These are phyloP conservation scores for Solanum appendiculatum DNA, from an alignment of 257 asterid species.

Conservation along the genomic window DNA sequence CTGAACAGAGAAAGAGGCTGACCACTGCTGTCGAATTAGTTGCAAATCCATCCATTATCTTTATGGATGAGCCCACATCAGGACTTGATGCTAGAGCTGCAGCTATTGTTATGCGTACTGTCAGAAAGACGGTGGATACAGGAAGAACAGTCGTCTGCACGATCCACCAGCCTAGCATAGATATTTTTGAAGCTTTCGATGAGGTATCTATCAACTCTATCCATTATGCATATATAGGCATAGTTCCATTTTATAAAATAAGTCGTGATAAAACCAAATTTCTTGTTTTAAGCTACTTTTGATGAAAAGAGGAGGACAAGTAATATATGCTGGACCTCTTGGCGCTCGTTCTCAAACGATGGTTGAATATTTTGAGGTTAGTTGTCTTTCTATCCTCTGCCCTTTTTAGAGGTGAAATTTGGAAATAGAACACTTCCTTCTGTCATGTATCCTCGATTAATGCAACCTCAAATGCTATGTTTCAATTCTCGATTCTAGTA, in stretches of 20 bases:
- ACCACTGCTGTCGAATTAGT: constrained; percentile 82
- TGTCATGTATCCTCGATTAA: background rate
- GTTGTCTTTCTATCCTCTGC: background rate
- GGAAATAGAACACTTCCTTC: background rate
- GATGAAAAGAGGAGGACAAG: constrained; percentile 83
- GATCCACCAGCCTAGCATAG: constrained; percentile 83
- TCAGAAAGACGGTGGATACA: constrained; percentile 77
- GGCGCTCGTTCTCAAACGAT: constrained; percentile 56
- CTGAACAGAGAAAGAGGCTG: constrained; percentile 79
- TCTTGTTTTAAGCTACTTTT: constrained; percentile 34
- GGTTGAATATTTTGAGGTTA: constrained; percentile 69
- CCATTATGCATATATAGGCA: background rate
- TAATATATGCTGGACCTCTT: constrained; percentile 57
- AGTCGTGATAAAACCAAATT: background rate
- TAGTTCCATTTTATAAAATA: background rate
- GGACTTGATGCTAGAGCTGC: constrained; percentile 95
- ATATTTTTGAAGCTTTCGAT: constrained; percentile 84
- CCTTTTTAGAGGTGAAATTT: background rate
- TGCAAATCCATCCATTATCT: constrained; percentile 81
- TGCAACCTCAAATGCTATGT: background rate
- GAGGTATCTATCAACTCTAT: constrained; percentile 37
- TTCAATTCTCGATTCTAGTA: background rate
- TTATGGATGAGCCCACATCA: constrained; percentile 89
- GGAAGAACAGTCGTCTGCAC: constrained; percentile 88
- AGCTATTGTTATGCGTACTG: constrained; percentile 82